These are phyloP conservation scores for Dendrothele bispora DNA, from an alignment of 768 basidiomycete genomes.

Conservation along the genomic window DNA sequence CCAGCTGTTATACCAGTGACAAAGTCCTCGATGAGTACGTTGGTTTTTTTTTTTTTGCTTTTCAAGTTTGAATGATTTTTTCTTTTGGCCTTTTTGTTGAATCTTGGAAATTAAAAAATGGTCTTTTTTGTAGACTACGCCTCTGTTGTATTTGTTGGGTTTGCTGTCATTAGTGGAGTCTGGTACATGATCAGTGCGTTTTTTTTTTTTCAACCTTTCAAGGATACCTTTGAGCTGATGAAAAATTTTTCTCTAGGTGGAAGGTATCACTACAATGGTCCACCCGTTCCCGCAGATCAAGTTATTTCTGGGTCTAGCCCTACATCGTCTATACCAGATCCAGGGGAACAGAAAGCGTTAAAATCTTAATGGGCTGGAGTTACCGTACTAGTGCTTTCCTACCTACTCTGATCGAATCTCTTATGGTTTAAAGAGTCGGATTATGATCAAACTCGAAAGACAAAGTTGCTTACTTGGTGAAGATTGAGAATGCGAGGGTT, in stretches of 20 bases:
- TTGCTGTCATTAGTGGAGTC: slow-evolving; percentile 52
- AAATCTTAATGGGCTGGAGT: too few species aligned
- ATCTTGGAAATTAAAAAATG: too few species aligned
- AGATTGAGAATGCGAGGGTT: too few species aligned
- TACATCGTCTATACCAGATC: background rate
- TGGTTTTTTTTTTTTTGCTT: slow-evolving; percentile 2
- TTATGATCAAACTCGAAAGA: too few species aligned
- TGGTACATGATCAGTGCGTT: slow-evolving; percentile 62
- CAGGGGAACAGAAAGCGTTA: background rate
- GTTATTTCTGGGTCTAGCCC: background rate
- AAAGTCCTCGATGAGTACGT: slow-evolving; percentile 46
- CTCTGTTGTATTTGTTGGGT: slow-evolving; percentile 65
- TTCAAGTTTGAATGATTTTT: background rate
- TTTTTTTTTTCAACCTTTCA: background rate
- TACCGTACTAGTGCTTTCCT: too few species aligned
- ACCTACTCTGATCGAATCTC: too few species aligned
- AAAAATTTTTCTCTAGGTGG: slow-evolving; percentile 32
- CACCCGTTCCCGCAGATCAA: slow-evolving; percentile 31
- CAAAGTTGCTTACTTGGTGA: too few species aligned
- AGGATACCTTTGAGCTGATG: background rate
- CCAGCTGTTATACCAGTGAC: slow-evolving; percentile 61
- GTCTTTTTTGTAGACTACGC: slow-evolving; percentile 73
- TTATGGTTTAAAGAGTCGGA: too few species aligned
- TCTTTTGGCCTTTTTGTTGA: background rate
- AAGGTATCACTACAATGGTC: slow-evolving; percentile 41